Conservation (phyloP, 2,329 filamentous ascomycete genomes). For the Rosellinia necatrix region DNA sequence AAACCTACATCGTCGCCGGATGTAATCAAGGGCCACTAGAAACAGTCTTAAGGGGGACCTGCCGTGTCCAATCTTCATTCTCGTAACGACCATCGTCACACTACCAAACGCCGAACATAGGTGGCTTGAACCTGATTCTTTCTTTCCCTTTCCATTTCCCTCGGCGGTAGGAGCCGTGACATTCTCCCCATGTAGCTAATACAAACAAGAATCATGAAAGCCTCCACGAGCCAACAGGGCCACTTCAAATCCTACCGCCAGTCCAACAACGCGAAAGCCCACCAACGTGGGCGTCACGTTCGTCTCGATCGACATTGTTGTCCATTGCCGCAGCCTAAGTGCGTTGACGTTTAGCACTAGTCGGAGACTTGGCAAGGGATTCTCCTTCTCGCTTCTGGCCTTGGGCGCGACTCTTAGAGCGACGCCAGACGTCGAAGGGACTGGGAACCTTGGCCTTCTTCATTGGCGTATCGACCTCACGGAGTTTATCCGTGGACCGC, state of each 20-base stretch:
- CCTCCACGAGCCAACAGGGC: not conserved
- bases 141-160: constrained; percentile 5
- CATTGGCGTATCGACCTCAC: constrained; percentile 48
- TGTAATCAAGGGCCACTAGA: not conserved
- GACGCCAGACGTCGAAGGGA: constrained; percentile 71
- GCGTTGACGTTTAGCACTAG: constrained; percentile 41
- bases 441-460: constrained; percentile 51
- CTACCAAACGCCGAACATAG: constrained; percentile 25
- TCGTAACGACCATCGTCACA: constrained; percentile 9
- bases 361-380: constrained; percentile 38
- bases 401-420: constrained; percentile 60
- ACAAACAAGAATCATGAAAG: constrained; percentile 31
- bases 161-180: not conserved
- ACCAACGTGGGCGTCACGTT: not conserved
- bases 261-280: constrained; percentile 18
- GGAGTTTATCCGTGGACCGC: constrained; percentile 58
- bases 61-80: constrained; percentile 20
- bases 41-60: constrained; percentile 5
- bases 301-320: constrained; percentile 16
- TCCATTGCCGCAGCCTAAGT: constrained; percentile 33
- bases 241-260: constrained; percentile 6
- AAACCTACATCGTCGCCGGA: not conserved
- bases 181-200: constrained; percentile 16
- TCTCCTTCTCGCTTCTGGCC: constrained; percentile 52
- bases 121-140: constrained; percentile 13